Base-by-base conservation (phyloP, 78 protist species). In the Planoprotostelium fungivorum region DNA sequence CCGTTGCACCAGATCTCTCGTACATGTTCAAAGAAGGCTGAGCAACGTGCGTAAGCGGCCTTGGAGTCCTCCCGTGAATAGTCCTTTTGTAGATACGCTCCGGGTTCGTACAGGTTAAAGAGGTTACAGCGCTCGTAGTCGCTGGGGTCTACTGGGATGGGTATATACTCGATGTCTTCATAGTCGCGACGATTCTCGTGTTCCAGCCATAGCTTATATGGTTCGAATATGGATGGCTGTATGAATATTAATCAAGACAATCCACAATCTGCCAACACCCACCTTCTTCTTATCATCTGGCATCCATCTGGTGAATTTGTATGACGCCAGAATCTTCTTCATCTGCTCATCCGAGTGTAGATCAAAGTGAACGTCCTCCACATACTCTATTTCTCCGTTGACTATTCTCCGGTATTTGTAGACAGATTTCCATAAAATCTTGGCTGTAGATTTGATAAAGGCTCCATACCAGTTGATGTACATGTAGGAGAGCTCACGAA, bases 1-100 rank as follows among this genome's bases (percentile, higher is more conserved):
- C 73, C 73, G 73, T 51, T 16, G 73, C 73, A 51, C 73, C 73
- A 51, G 73, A 51, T 51, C 73, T 51, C 73, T 51, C 73, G 73
- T 51, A 51, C 73, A 51, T 51, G 73, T 51, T 51, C 73, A 51
- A 51, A 51, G 73, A 51, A 51, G 73, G 73, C 73, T 51, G 73
- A 51, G 73, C 73, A 51, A 51, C 73, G 73, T 51, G 73, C 73
- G 73, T 51, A 51, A 51, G 73, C 73, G 73, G 73, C 73, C 73
- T 51, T 51, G 73, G 73, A 51, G 73, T 51, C 73, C 73, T 51
- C 73, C 73, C 73, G 73, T 51, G 73, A 51, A 51, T 51, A 51
- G 73, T 25, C 73, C 73, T 51, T 51, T 51, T 51, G 73, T 51
- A 51, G 73, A 51, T 51, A 51, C 73, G 73, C 73, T 51, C 73